These are phyloP conservation scores for Alternaria hordeiaustralica DNA, from an alignment of 2,329 filamentous ascomycete species.

Conservation along the genomic window DNA sequence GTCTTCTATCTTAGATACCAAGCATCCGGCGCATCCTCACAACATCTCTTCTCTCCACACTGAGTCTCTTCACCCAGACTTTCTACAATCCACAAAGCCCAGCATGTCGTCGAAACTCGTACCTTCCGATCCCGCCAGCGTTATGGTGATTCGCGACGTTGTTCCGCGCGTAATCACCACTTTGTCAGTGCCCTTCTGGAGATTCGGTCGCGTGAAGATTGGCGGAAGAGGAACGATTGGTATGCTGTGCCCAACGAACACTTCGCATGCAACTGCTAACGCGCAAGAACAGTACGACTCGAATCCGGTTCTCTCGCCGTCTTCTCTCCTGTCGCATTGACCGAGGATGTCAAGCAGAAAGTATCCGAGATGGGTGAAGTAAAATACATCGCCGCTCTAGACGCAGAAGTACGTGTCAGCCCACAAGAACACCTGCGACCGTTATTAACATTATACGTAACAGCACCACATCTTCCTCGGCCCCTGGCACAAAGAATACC, in stretches of 20 bases:
- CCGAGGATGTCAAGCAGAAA: conserved; percentile 72
- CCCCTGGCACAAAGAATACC: conserved; percentile 81
- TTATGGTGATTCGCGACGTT: conserved; percentile 89
- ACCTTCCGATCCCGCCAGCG: conserved; percentile 72
- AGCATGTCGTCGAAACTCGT: conserved; percentile 50
- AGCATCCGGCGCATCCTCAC: conserved; percentile 2
- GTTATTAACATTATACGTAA: not conserved
- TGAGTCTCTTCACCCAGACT: not conserved
- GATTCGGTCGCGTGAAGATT: conserved; percentile 79
- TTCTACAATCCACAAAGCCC: not conserved
- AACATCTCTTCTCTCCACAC: not conserved
- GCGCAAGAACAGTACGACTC: conserved; percentile 68
- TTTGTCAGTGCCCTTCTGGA: conserved; percentile 81
- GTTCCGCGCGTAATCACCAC: conserved; percentile 76
- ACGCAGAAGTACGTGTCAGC: conserved; percentile 66
- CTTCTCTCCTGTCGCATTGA: conserved; percentile 90
- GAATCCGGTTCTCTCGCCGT: conserved; percentile 79
- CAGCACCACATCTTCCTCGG: conserved; percentile 90
- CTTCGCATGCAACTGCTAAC: conserved; percentile 14
- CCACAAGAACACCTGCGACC: not conserved
- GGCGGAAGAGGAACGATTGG: conserved; percentile 87
- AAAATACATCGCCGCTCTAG: conserved; percentile 84
- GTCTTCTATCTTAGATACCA: conserved; percentile 24
- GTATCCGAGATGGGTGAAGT: conserved; percentile 68
- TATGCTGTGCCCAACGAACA: conserved; percentile 49